Evolutionary conservation across 768 basidiomycete genomes (phyloP), one percentile per base, ranked within the genome.

Genomic region (Kondoa subrosea): DNA sequence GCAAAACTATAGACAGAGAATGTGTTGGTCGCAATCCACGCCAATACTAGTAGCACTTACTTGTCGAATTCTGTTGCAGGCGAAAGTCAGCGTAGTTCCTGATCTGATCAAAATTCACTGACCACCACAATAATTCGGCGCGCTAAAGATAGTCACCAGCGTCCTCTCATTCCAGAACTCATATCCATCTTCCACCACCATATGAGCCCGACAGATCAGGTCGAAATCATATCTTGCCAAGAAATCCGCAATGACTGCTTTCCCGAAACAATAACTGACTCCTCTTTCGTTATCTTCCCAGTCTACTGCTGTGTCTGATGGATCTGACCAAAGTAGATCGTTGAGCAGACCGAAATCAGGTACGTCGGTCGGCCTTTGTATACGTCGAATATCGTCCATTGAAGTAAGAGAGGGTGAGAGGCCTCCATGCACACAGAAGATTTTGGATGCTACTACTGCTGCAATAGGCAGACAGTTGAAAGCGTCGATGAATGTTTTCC

Each of bases 281-380:
- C 95, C 95, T 65, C 95, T 83, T 77, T 99, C 95, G 77, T 97
- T 99, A 77, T 99, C 95, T 79, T 97, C 95, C 95, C 95, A 99
- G 75, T 97, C 95, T 64, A 89, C 76, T 21, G 95, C 92, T 14
- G 93, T 95, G 77, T 99, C 95, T 56, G 89, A 91, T 50, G 95
- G 95, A 79, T 99, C 95, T 30, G 88, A 91, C 95, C 95, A 99
- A 65, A 99, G 80, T 29, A 99, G 81, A 79, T 99, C 95, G 74
- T 97, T 97, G 69, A 99, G 82, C 26, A 97, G 83, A 56, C 95
- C 95, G 75, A 90, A 97, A 79, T 99, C 95, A 25, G 95, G 95
- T 29, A 99, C 95, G 76, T 97, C 95, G 25, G 95, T 96, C 27
- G 95, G 95, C 70, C 95, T 85, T 73, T 91, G 87, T 82, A 99